Conservation (phyloP, 768 basidiomycete genomes). For the Tricholoma bakamatsutake region DNA sequence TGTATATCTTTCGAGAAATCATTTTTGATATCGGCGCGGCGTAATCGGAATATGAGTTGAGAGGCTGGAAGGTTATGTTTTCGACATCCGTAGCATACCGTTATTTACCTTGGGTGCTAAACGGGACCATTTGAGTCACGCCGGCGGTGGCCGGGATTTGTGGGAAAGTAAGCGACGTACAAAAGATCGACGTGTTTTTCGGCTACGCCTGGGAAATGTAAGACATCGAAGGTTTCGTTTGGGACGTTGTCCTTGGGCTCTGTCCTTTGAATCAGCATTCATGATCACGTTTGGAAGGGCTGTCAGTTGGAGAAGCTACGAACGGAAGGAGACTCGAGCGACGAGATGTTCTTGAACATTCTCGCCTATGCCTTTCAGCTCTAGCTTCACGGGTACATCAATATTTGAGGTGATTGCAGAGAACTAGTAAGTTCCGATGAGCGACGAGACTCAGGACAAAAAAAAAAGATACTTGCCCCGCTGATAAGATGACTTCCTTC, state of each 20-base stretch:
- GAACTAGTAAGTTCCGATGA: no score
- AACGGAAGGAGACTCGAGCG: slow-evolving; percentile 21
- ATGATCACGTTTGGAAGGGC: slow-evolving; percentile 5
- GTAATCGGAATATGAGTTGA: slow-evolving; percentile 10
- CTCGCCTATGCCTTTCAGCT: slow-evolving; percentile 34
- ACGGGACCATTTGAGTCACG: no score
- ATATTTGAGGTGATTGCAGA: no score
- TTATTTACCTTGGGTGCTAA: slow-evolving; percentile 9
- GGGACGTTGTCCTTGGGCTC: slow-evolving; percentile 4
- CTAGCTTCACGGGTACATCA: no score
- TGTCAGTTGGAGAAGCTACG: slow-evolving; percentile 16
- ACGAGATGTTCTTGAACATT: slow-evolving; percentile 38
- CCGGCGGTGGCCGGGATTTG: neutral
- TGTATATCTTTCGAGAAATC: slow-evolving; percentile 2
- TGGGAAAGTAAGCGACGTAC: neutral
- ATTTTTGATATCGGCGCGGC: slow-evolving; percentile 8
- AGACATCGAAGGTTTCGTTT: slow-evolving; percentile 12
- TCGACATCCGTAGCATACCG: slow-evolving; percentile 11
- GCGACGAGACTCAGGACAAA: no score
- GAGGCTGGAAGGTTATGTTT: slow-evolving; percentile 12
- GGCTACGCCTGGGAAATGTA: slow-evolving; percentile 2
- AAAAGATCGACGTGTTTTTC: slow-evolving; percentile 2
- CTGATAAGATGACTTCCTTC: no score
- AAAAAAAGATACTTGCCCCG: no score
- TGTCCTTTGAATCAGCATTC: slow-evolving; percentile 6